phyloP scores from a whole-genome alignment of 306 rosid genomes.

The apple (Malus domestica) region ASM211411v1 NC_041791.1:27070001-27070500 shows the following conservation, averaged over 20 bases:
- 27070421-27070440: too few species aligned
- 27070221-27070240: background rate
- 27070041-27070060: background rate
- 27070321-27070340: too few species aligned
- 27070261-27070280: background rate
- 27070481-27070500: too few species aligned
- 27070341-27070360: too few species aligned
- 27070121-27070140: background rate
- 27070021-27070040: background rate
- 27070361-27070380: too few species aligned
- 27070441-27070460: too few species aligned
- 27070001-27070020: background rate
- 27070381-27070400: too few species aligned
- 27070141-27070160: background rate
- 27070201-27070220: background rate
- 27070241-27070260: background rate
- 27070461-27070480: too few species aligned
- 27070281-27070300: background rate
- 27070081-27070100: background rate
- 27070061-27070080: background rate
- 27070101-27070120: background rate
- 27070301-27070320: background rate
- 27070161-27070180: too few species aligned
- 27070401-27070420: too few species aligned
- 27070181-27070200: background rate